phyloP scores from a whole-genome alignment of 1,139 yeast genomes.

The Debaryomyces subglobosus region DNA sequence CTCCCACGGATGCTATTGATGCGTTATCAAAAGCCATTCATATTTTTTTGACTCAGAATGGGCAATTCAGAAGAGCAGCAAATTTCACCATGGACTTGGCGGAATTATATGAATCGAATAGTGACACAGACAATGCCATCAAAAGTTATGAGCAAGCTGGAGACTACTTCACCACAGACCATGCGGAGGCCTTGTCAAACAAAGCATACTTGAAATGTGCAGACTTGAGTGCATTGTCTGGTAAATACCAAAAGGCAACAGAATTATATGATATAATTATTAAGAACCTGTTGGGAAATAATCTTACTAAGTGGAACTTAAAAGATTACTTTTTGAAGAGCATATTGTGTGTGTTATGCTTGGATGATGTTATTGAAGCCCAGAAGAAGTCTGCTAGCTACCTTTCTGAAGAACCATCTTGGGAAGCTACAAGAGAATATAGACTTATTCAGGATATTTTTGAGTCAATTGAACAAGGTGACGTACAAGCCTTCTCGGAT shows the following conservation, averaged over 20 bases:
- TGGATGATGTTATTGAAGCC: slow-evolving; percentile 85
- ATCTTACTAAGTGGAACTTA: slow-evolving; percentile 84
- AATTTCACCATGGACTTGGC: slow-evolving; percentile 91
- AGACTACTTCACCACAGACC: slow-evolving; percentile 93
- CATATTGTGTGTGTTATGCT: slow-evolving; percentile 79
- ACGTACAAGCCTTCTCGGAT: slow-evolving; percentile 73
- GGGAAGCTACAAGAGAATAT: slow-evolving; percentile 78
- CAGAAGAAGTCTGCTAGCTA: slow-evolving; percentile 69
- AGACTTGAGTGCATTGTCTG: slow-evolving; percentile 78
- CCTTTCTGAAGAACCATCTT: slow-evolving; percentile 73
- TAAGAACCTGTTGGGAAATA: slow-evolving; percentile 72
- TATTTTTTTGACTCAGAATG: slow-evolving; percentile 77
- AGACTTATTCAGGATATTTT: slow-evolving; percentile 66
- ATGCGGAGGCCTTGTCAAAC: slow-evolving; percentile 88
- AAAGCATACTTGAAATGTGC: slow-evolving; percentile 91
- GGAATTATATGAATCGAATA: slow-evolving; percentile 74
- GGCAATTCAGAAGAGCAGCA: slow-evolving; percentile 96
- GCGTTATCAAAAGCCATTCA: slow-evolving; percentile 78
- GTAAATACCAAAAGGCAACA: slow-evolving; percentile 73
- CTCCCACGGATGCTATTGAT: slow-evolving; percentile 78
- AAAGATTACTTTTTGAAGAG: slow-evolving; percentile 90
- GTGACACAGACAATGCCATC: slow-evolving; percentile 70
- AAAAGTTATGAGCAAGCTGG: slow-evolving; percentile 90
- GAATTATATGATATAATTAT: slow-evolving; percentile 78
- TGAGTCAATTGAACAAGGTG: slow-evolving; percentile 77